These are phyloP conservation scores for Pleurotus pulmonarius DNA, from an alignment of 768 basidiomycete genomes.

Conservation along the genomic window DNA sequence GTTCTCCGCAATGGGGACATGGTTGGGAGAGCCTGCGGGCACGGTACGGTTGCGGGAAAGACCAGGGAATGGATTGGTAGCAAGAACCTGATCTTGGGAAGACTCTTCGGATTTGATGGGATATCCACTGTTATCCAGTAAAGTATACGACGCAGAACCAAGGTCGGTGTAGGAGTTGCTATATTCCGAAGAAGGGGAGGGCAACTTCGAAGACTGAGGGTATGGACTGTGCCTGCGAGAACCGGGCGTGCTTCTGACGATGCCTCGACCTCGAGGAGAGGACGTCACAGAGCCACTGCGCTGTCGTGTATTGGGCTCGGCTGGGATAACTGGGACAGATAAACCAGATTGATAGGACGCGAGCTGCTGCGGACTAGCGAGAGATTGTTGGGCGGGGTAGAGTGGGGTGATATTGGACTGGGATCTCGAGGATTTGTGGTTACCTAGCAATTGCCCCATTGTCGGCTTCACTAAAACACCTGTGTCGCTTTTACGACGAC, in stretches of 20 bases:
- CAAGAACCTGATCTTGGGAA: not conserved
- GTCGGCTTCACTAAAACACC: not conserved
- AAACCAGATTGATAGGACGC: not conserved
- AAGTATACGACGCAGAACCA: not conserved
- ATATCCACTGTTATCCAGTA: not conserved
- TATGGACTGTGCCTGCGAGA: slow-evolving; percentile 6
- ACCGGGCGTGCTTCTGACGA: not conserved
- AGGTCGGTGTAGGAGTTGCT: not conserved
- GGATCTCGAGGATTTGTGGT: no score
- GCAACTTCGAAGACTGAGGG: not conserved
- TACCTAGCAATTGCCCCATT: not conserved
- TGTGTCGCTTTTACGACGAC: slow-evolving; percentile 6
- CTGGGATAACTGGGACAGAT: not conserved
- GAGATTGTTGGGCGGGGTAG: no score
- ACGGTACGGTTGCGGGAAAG: slow-evolving; percentile 1
- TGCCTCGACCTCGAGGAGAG: not conserved
- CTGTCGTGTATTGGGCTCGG: not conserved
- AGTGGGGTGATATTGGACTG: no score
- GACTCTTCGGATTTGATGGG: slow-evolving; percentile 1
- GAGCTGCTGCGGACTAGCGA: not conserved
- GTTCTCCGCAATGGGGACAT: not conserved
- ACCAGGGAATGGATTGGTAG: not conserved
- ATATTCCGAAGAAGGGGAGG: not conserved
- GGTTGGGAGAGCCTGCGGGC: not conserved
- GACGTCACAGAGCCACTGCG: not conserved